Evolutionary conservation across 306 rosid genomes (phyloP).

Genomic region (Medicago truncatula): MtrunA17r5.0-ANR NC_053047.1:35549501-35550000

Average conservation of each 20-base stretch:
- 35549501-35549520: conserved; percentile 77
- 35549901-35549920: no score
- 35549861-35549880: neutral
- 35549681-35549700: conserved; percentile 75
- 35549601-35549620: neutral
- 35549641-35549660: conserved; percentile 1
- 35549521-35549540: conserved; percentile 95
- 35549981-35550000: no score
- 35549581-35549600: conserved; percentile 22
- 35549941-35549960: no score
- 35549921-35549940: no score
- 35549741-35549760: conserved; percentile 78
- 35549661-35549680: conserved; percentile 45
- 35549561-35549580: conserved; percentile 52
- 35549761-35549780: conserved; percentile 81
- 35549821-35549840: conserved; percentile 4
- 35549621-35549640: neutral
- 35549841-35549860: neutral
- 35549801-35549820: conserved; percentile 34
- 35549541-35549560: conserved; percentile 84
- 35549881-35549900: neutral
- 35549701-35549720: conserved; percentile 83
- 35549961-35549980: no score
- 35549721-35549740: conserved; percentile 79
- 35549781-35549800: conserved; percentile 74